Evolutionary conservation across 331 rosid genomes (phyloP), one percentile per base, ranked within the genome.

Genomic region (Phaseolus coccineus): DNA sequence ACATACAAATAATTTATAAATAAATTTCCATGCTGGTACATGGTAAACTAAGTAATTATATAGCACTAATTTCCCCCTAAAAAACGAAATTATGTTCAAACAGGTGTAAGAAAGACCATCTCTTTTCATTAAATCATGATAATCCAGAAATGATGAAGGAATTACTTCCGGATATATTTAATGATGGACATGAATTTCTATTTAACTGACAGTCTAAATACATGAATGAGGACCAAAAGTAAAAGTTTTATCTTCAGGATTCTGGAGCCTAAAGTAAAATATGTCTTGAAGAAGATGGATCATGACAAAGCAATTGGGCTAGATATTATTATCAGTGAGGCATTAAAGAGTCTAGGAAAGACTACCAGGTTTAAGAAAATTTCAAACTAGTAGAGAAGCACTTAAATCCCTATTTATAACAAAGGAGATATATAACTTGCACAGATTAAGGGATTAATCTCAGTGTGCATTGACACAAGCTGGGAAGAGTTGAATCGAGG

Each of bases 1-100:
- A 79, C 50, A 63, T 52, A 66, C 16, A 40, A 67, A 80, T 58
- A 39, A 66, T 66, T 72, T 33, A 48, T 10, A 10, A 56, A 50
- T 16, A 33, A 48, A 22, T 27, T 46, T 27, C 13, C 79, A 62
- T 5, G 37, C 25, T 40, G 30, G 47, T 19, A 31, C 48, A 47
- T 46, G 71, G 55, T 15, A 67, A 22, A 67, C 51, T 3, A 8
- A 8, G 48, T 19, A 39, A 40, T 16, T 62, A 63, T 65, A 40
- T 6, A 10, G 52, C 71, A 66, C n/a, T 39, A 4, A 66, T n/a
- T 3, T 22, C n/a, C 9, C 30, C 48, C n/a, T 1, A 66, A 40
- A 9, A 44, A 39, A 19, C 12, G 9, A 57, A 37, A 10, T 35
- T 31, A 63, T 46, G 58, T 31, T 47, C 59, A 44, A 72, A 62